These are phyloP conservation scores for Lachancea mirantina DNA, from an alignment of 805 yeast genomes.

Conservation along the genomic window DNA sequence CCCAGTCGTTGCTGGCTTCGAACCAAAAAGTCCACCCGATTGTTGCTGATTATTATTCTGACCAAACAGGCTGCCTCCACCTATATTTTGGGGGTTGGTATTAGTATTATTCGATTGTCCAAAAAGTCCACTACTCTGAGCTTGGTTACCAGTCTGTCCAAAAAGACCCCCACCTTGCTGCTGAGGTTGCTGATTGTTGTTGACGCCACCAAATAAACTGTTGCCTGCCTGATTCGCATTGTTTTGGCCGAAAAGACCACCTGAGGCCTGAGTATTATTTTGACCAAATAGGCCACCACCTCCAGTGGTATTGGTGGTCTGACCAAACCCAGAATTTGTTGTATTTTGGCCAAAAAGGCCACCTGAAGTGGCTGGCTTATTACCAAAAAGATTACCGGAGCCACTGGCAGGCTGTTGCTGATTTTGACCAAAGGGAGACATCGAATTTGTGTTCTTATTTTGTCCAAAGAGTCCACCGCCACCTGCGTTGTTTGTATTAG, in stretches of 20 bases:
- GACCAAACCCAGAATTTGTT: conserved; percentile 31
- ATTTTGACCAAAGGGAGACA: conserved; percentile 31
- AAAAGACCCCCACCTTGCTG: conserved; percentile 29
- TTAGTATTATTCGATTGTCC: conserved; percentile 23
- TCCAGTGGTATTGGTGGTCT: conserved; percentile 19
- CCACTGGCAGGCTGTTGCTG: conserved; percentile 11
- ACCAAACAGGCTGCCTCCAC: conserved; percentile 36
- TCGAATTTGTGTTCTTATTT: conserved; percentile 7
- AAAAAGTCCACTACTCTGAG: conserved; percentile 22
- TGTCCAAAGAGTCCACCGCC: conserved; percentile 31
- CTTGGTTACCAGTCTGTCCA: conserved; percentile 27
- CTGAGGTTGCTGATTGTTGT: conserved; percentile 19
- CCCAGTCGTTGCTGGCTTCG: conserved; percentile 14
- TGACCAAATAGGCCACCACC: conserved; percentile 34
- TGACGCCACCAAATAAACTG: conserved; percentile 24
- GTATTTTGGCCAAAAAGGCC: conserved; percentile 28
- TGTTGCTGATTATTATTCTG: conserved; percentile 16
- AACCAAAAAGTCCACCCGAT: conserved; percentile 35
- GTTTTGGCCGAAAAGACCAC: conserved; percentile 20
- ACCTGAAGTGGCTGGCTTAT: conserved; percentile 20
- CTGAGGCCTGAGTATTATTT: conserved; percentile 13
- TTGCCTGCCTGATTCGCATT: conserved; percentile 16
- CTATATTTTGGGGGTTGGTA: conserved; percentile 34
- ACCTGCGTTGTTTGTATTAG: conserved; percentile 20
- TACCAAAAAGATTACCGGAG: conserved; percentile 37